Base-by-base conservation (phyloP, 2,329 filamentous ascomycete species). In the Neoscytalidium dimidiatum region DNA sequence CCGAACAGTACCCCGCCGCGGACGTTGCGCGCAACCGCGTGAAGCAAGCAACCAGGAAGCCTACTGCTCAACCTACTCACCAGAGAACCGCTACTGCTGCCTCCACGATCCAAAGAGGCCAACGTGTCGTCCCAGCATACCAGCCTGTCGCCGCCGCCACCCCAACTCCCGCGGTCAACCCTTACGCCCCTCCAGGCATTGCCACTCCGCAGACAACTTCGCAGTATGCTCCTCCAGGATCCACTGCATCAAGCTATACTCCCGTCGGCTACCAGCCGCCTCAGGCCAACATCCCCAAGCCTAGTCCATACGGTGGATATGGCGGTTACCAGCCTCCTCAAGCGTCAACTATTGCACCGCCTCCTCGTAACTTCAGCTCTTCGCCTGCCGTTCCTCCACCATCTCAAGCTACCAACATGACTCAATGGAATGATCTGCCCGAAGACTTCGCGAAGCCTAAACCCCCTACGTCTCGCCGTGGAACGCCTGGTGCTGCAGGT, bases 371-470 rank as follows among this genome's bases (percentile, higher is more conserved):
- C 67, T 84, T 86, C 28, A 88, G 87, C 38, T 85, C 89, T n/a
- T 90, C 91, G 17, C 84, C 86, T 13, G 84, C 84, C 26, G 77
- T 81, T 17, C 83, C 87, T 44, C 89, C 92, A 23, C 87, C 92
- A 19, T 87, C 91, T 9, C 88, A 87, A 72, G 82, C 86, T 65
- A 89, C 88, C 73, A 90, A 90, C 68, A 89, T 89, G 68, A 87
- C 89, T 29, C 90, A 91, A 71, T 99, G 95, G 95, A 99, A 99
- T 71, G 95, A 99, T 77, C 90, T 96, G 60, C 95, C 95, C 1
- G 86, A 97, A 64, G 63, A 60, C 28, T 88, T 98, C 69, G 75
- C 80, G 51, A 84, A 69, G 19, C 82, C 85, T 62, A 84, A 69
- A 21, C 81, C 85, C 63, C 84, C 90, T 14, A 46, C 41, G 21